Evolutionary conservation across 2,329 filamentous ascomycete species (phyloP).

Genomic region (Colletotrichum salicis): DNA sequence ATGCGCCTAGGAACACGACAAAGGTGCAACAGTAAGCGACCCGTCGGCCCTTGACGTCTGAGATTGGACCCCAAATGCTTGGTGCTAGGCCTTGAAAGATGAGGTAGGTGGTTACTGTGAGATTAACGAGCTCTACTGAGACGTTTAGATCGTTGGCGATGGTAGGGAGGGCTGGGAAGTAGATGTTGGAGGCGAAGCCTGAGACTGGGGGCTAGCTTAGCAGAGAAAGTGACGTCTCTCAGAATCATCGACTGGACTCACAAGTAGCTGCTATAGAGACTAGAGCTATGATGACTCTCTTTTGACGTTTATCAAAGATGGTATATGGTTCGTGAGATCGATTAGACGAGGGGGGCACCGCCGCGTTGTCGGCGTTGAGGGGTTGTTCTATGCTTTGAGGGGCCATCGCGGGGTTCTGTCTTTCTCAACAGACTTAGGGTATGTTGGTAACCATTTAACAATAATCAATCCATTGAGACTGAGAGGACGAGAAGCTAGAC

Average conservation of each 20-base stretch:
- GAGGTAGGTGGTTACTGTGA: constrained; percentile 58
- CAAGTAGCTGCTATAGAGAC: constrained; percentile 63
- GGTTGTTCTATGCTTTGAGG: neutral
- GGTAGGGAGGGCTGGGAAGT: constrained; percentile 59
- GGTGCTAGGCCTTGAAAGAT: constrained; percentile 65
- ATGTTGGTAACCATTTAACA: too few species aligned
- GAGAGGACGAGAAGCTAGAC: too few species aligned
- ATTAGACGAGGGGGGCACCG: neutral
- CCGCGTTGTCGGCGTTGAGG: neutral
- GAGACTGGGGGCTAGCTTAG: constrained; percentile 44
- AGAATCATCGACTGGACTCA: constrained; percentile 39
- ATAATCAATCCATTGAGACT: neutral
- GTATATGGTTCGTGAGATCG: constrained; percentile 51
- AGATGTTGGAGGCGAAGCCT: constrained; percentile 56
- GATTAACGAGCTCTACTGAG: constrained; percentile 51
- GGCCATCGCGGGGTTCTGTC: neutral
- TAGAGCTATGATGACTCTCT: constrained; percentile 56
- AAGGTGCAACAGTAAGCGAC: constrained; percentile 60
- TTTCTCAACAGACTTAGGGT: neutral
- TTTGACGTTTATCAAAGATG: constrained; percentile 62
- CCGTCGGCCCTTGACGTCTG: constrained; percentile 59
- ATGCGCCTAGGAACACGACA: constrained; percentile 56
- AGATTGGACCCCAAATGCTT: constrained; percentile 59
- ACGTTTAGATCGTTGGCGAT: constrained; percentile 56
- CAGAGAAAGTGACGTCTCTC: neutral